Base-by-base conservation (phyloP, 768 basidiomycete genomes). In the Suillus occidentalis region DNA sequence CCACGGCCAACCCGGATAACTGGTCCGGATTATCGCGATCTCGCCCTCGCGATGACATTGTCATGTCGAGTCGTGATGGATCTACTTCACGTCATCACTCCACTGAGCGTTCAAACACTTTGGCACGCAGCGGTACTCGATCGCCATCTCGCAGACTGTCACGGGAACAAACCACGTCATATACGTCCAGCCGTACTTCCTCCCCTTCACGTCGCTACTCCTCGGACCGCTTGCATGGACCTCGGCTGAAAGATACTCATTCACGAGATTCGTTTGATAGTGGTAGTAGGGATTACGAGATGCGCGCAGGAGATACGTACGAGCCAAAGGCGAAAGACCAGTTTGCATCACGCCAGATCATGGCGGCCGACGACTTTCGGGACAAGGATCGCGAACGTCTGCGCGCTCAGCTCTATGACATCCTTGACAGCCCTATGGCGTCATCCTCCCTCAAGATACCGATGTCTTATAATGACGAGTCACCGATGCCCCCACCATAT, bases 381-480 rank as follows among this genome's bases (percentile, higher is more conserved):
- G 72, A 50, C 71, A 77, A 53, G 72, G 69, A 53, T 69, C 79
- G 50, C 75, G 78, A 40, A 73, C 73, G 63, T 16, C 60, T 61
- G 42, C 60, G 47, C 18, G 72, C 76, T 43, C 80, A 82, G 64
- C 72, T 88, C 9, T 76, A 83, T 37, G 83, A 84, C 64, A 74
- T 87, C 12, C 79, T 87, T 14, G 78, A 77, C 56, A 81, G 82
- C 61, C 73, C 80, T 20, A 68, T 73, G 52, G 69, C 78, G 25
- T 75, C 84, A 6, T 77, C 85, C 5, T 82, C 85, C 5, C 77
- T 84, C 47, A 82, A 73, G 68, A 76, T 84, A 39, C 81, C 71
- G 68, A 76, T 80, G 72, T 69, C 63, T 53, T 69, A 64, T 45
- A 77, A 76, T 40, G 71, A 70, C 50, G 75, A 72, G 16, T 47